phyloP scores from a whole-genome alignment of 371 early-diverging fungal species.

The Apophysomyces ossiformis region DNA sequence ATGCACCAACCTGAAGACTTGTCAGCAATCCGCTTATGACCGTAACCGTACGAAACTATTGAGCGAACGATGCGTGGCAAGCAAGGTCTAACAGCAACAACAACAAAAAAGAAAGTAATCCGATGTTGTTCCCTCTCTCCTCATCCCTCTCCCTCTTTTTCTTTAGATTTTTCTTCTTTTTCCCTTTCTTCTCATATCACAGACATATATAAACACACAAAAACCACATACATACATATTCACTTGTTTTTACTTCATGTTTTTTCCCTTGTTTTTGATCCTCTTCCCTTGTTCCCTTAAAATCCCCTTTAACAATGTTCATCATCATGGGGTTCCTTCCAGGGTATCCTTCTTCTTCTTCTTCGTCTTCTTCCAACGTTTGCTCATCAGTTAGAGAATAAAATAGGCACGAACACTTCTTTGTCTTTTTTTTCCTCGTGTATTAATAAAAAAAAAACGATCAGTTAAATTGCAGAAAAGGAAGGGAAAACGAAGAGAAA shows the following conservation, averaged over 20 bases:
- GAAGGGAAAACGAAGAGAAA: not conserved
- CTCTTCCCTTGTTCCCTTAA: too few species aligned
- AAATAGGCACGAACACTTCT: not conserved
- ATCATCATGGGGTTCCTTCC: too few species aligned
- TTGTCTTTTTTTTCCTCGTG: too few species aligned
- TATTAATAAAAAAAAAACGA: not conserved
- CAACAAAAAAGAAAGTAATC: not conserved
- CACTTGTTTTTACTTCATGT: not conserved
- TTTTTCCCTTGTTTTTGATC: not conserved
- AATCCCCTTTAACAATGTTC: too few species aligned
- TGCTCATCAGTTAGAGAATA: not conserved
- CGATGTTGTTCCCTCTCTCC: not conserved
- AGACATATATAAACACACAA: not conserved
- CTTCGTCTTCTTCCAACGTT: too few species aligned
- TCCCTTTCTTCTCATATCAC: not conserved
- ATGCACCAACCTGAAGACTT: conserved; percentile 63
- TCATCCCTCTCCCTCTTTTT: not conserved
- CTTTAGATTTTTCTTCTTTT: not conserved
- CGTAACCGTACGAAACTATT: conserved; percentile 57
- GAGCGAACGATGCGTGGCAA: conserved; percentile 69
- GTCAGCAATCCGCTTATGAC: conserved; percentile 57
- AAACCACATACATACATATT: not conserved
- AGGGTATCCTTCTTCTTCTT: too few species aligned
- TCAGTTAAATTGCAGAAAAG: conserved; percentile 5
- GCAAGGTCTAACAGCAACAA: conserved; percentile 51